A percentile compares a stretch with the other conserved stretches of the same genome.
Conservation (phyloP, 1,284 basidiomycete genomes). For the Moniliella sp. region DNA sequence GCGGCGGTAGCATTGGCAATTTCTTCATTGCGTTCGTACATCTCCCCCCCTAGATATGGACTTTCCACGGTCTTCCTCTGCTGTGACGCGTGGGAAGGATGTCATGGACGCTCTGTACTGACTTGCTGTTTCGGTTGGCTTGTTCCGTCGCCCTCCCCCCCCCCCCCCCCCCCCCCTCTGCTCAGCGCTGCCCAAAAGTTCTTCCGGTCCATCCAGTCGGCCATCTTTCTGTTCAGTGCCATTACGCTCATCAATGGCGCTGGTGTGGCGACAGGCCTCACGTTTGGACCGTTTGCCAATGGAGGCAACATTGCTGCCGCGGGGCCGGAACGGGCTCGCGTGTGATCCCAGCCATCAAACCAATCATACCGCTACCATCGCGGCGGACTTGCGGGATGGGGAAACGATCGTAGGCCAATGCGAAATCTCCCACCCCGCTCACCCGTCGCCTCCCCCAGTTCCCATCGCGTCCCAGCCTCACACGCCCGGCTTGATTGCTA, state of each 20-base stretch:
- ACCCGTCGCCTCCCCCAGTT: background rate
- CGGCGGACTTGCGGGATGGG: constrained; percentile 66
- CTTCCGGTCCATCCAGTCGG: constrained; percentile 43
- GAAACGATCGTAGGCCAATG: constrained; percentile 72
- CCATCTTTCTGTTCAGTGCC: constrained; percentile 81
- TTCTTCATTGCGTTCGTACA: constrained; percentile 1
- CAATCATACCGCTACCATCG: constrained; percentile 87
- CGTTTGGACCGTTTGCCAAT: too few species aligned
- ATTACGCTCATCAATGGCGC: constrained; percentile 46
- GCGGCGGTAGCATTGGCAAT: constrained; percentile 17
- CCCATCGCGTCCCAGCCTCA: background rate
- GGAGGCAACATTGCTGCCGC: background rate
- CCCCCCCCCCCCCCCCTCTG: background rate
- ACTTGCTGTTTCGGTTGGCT: background rate
- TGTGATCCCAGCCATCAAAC: constrained; percentile 77
- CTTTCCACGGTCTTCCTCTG: too few species aligned
- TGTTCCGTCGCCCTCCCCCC: background rate
- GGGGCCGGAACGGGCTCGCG: constrained; percentile 14
- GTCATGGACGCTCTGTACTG: too few species aligned
- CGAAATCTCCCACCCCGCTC: constrained; percentile 70
- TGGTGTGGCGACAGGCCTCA: too few species aligned
- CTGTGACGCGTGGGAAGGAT: too few species aligned
- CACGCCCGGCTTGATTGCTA: background rate
- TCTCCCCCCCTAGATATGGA: too few species aligned
- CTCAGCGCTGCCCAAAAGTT: constrained; percentile 22